phyloP scores from a whole-genome alignment of 73 alveolate species.

The Tetrahymena malaccensis region DNA sequence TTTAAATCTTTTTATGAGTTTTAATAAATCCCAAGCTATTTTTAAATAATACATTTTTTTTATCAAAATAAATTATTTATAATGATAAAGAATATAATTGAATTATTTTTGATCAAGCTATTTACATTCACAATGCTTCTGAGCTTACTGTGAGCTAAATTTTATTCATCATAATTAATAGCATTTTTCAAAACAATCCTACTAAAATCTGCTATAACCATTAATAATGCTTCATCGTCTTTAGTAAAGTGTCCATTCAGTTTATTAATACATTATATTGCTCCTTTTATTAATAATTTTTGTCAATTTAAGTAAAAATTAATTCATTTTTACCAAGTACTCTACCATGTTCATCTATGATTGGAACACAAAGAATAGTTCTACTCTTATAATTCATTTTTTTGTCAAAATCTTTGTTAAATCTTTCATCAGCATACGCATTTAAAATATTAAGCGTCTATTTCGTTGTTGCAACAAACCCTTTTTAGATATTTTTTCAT shows the following conservation, averaged over 20 bases:
- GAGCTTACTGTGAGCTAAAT: constrained; percentile 14
- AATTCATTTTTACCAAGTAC: constrained; percentile 6
- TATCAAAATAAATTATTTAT: too few species aligned
- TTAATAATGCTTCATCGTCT: constrained; percentile 43
- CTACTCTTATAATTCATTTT: constrained; percentile 39
- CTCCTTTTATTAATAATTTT: neutral
- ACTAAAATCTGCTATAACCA: constrained; percentile 15
- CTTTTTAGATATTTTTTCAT: neutral
- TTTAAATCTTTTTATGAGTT: neutral
- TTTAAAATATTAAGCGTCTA: constrained; percentile 41
- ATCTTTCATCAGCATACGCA: constrained; percentile 56
- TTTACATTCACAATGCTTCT: constrained; percentile 18
- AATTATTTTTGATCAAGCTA: too few species aligned
- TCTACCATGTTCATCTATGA: constrained; percentile 10
- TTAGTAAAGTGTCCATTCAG: constrained; percentile 47
- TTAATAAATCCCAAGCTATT: neutral
- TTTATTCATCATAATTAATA: constrained; percentile 24
- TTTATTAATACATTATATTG: constrained; percentile 39
- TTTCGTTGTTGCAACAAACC: constrained; percentile 36
- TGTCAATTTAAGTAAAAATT: constrained; percentile 11
- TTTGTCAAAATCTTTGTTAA: constrained; percentile 54
- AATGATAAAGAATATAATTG: too few species aligned
- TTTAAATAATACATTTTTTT: neutral
- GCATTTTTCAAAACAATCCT: constrained; percentile 34
- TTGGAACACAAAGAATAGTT: constrained; percentile 51